Conservation (phyloP, 345 rosid genomes). For the Clausena lansium region DNA sequence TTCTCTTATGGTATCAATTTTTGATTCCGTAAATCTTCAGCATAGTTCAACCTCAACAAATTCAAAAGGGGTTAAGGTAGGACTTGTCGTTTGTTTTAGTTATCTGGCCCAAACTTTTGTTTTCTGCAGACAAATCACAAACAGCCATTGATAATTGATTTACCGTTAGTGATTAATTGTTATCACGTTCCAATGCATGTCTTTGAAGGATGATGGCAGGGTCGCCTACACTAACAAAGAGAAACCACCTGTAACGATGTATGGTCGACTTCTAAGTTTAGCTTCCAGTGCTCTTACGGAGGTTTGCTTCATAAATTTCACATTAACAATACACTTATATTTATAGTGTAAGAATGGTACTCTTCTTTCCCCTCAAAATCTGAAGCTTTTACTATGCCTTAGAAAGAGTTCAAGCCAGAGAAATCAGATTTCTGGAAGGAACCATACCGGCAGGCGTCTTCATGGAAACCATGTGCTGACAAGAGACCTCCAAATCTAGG, state of each 20-base stretch:
- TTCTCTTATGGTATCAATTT: slow-evolving; percentile 60
- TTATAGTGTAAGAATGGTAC: not conserved
- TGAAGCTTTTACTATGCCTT: slow-evolving; percentile 22
- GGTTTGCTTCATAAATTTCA: slow-evolving; percentile 42
- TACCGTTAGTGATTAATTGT: not conserved
- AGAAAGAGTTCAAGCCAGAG: slow-evolving; percentile 57
- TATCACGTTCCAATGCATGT: slow-evolving; percentile 1
- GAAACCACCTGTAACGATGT: slow-evolving; percentile 58
- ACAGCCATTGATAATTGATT: not conserved
- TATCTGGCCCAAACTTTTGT: not conserved
- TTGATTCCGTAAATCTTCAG: slow-evolving; percentile 41
- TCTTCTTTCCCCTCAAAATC: slow-evolving; percentile 1
- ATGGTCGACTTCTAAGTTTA: slow-evolving; percentile 58
- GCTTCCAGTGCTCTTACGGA: slow-evolving; percentile 68
- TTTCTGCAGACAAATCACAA: not conserved
- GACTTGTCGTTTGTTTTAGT: not conserved
- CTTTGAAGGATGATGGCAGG: slow-evolving; percentile 36
- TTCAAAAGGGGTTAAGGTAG: slow-evolving; percentile 46
- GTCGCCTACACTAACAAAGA: slow-evolving; percentile 24
- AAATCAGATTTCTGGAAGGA: slow-evolving; percentile 51
- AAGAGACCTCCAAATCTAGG: slow-evolving; percentile 33
- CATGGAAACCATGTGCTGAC: slow-evolving; percentile 86
- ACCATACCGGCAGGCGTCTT: slow-evolving; percentile 45
- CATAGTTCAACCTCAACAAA: slow-evolving; percentile 37
- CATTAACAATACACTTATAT: not conserved